Conservation (phyloP, 2,329 filamentous ascomycete species). For the Pezicula radicicola region DNA sequence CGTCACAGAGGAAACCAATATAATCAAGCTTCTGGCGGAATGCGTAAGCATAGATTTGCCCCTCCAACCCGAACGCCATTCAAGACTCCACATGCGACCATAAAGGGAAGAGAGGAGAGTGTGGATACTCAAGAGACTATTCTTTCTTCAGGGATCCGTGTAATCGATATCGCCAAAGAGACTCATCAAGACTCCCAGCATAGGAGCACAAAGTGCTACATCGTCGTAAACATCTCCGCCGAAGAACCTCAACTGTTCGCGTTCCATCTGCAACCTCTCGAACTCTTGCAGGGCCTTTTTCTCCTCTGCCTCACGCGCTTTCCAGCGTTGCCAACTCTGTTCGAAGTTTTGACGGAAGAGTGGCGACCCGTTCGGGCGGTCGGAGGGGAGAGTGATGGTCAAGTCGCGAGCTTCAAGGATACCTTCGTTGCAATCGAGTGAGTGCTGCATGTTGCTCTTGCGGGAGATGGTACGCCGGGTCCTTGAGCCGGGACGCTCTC, state of each 20-base stretch:
- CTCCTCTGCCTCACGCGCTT: conserved; percentile 24
- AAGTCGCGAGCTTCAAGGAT: conserved; percentile 22
- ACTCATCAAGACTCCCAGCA: conserved; percentile 27
- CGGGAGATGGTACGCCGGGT: conserved; percentile 24
- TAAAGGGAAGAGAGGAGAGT: conserved; percentile 6
- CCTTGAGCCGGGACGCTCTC: conserved; percentile 27
- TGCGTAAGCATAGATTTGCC: conserved; percentile 25
- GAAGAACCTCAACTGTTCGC: conserved; percentile 24
- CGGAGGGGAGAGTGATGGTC: conserved; percentile 20
- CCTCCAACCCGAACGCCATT: conserved; percentile 1
- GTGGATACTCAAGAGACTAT: not conserved
- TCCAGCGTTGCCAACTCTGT: conserved; percentile 28
- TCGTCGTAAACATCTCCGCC: conserved; percentile 26
- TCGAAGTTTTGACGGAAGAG: conserved; percentile 27
- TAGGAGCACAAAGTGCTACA: conserved; percentile 27
- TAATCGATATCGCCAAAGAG: conserved; percentile 31
- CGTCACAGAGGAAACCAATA: conserved; percentile 17
- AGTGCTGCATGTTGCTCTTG: conserved; percentile 15
- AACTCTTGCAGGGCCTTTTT: conserved; percentile 15
- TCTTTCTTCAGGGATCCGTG: conserved; percentile 23
- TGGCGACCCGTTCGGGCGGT: conserved; percentile 22
- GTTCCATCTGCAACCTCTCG: conserved; percentile 19
- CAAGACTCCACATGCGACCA: conserved; percentile 3
- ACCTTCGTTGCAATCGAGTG: conserved; percentile 19
- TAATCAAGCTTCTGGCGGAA: conserved; percentile 19